These are phyloP conservation scores for Aspergillus pseudoviridinutans DNA, from an alignment of 2,329 filamentous ascomycete genomes.

Conservation along the genomic window DNA sequence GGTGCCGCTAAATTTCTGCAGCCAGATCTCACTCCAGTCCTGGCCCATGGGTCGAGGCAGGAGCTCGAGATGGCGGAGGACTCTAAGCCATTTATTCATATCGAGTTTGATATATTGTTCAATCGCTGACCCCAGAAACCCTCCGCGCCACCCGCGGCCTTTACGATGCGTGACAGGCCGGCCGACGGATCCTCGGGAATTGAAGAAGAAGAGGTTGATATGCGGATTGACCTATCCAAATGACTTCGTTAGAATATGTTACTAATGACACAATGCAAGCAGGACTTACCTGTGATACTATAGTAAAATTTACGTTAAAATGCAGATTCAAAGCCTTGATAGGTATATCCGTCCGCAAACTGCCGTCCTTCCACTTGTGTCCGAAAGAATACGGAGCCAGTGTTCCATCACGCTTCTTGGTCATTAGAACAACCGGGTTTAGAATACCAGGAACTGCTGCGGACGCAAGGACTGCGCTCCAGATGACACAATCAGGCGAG, in stretches of 20 bases:
- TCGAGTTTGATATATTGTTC: conserved; percentile 97
- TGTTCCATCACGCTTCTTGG: conserved; percentile 71
- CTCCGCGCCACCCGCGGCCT: conserved; percentile 91
- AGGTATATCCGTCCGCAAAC: conserved; percentile 88
- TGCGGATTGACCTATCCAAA: conserved; percentile 81
- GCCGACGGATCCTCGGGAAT: conserved; percentile 84
- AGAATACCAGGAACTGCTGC: conserved; percentile 94
- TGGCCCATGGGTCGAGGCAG: conserved; percentile 86
- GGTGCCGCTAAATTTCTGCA: conserved; percentile 90
- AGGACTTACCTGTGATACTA: conserved; percentile 59
- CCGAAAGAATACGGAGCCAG: conserved; percentile 91
- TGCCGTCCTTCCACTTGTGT: conserved; percentile 99
- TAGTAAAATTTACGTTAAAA: conserved; percentile 98
- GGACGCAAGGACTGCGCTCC: conserved; percentile 92
- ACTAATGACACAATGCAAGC: background rate
- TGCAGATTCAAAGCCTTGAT: conserved; percentile 90
- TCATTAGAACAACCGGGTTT: conserved; percentile 91
- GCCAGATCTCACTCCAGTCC: conserved; percentile 95
- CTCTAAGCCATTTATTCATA: conserved; percentile 95
- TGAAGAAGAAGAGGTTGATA: conserved; percentile 99
- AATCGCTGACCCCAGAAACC: conserved; percentile 84
- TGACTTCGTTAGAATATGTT: conserved; percentile 29
- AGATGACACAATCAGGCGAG: conserved; percentile 93
- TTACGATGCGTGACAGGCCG: conserved; percentile 90
- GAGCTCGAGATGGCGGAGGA: conserved; percentile 86